These are phyloP conservation scores for Mortierella sp. DNA, from an alignment of 371 early-diverging fungal genomes.

Conservation along the genomic window DNA sequence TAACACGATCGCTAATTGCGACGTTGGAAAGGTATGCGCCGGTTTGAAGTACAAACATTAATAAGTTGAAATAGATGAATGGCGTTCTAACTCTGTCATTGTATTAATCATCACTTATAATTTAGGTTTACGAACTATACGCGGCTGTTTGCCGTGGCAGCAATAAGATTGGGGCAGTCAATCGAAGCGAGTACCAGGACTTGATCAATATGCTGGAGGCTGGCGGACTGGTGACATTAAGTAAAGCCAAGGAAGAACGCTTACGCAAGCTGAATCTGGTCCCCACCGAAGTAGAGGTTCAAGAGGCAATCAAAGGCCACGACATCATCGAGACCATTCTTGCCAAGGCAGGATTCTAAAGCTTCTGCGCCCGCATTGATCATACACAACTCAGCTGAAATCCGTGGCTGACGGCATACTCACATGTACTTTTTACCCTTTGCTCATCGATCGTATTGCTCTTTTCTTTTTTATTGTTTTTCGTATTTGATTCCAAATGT, in stretches of 20 bases:
- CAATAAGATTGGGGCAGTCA: constrained; percentile 71
- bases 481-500: neutral
- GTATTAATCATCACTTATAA: neutral
- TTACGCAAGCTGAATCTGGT: constrained; percentile 61
- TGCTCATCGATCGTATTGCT: neutral
- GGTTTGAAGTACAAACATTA: neutral
- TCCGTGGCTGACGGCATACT: neutral
- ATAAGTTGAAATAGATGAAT: neutral
- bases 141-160: constrained; percentile 62
- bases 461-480: neutral
- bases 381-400: neutral
- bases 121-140: constrained; percentile 66
- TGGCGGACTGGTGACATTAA: constrained; percentile 72
- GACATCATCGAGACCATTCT: constrained; percentile 21
- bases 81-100: neutral
- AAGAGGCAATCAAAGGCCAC: constrained; percentile 56
- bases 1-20: constrained; percentile 59
- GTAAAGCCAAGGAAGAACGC: constrained; percentile 64
- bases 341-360: constrained; percentile 11
- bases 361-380: neutral
- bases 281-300: constrained; percentile 62
- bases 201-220: constrained; percentile 80
- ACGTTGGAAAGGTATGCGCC: constrained; percentile 58
- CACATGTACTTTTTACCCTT: neutral
- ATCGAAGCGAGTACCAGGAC: constrained; percentile 82